phyloP scores from a whole-genome alignment of 345 rosid genomes.

The Rhizophora apiculata region DNA sequence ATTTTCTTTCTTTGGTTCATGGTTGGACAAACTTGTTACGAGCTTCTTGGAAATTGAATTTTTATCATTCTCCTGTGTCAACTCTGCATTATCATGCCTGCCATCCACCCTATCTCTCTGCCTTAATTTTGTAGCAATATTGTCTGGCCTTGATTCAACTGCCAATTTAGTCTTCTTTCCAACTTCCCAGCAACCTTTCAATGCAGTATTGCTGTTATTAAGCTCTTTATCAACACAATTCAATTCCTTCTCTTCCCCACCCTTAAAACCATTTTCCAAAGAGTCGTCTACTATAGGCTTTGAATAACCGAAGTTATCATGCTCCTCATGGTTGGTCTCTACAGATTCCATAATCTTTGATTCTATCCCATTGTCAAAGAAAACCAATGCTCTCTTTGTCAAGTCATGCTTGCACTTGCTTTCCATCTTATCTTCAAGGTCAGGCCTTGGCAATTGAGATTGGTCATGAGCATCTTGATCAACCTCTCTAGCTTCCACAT shows the following conservation, averaged over 20 bases:
- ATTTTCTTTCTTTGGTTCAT: not conserved
- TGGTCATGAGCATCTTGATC: no score
- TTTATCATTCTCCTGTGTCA: not conserved
- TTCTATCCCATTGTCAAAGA: constrained; percentile 14
- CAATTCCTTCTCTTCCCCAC: constrained; percentile 22
- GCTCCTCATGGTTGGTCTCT: constrained; percentile 5
- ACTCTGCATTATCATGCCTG: constrained; percentile 9
- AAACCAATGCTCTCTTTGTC: constrained; percentile 12
- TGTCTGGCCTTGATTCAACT: constrained; percentile 33
- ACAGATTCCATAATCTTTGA: constrained; percentile 9
- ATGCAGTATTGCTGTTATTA: not conserved
- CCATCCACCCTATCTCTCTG: constrained; percentile 25
- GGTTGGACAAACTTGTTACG: not conserved
- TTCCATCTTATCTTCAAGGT: not conserved
- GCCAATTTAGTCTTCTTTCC: constrained; percentile 17
- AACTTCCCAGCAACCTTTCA: constrained; percentile 13
- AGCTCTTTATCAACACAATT: constrained; percentile 7
- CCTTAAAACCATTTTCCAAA: constrained; percentile 1
- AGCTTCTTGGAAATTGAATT: not conserved
- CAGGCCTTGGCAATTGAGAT: not conserved
- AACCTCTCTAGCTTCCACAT: no score
- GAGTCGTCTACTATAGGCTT: not conserved
- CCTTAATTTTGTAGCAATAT: constrained; percentile 49
- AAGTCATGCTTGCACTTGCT: not conserved
- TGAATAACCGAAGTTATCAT: not conserved